Base-by-base conservation (phyloP, 352 stramenopile genomes). In the Phytophthora quininea region DNA sequence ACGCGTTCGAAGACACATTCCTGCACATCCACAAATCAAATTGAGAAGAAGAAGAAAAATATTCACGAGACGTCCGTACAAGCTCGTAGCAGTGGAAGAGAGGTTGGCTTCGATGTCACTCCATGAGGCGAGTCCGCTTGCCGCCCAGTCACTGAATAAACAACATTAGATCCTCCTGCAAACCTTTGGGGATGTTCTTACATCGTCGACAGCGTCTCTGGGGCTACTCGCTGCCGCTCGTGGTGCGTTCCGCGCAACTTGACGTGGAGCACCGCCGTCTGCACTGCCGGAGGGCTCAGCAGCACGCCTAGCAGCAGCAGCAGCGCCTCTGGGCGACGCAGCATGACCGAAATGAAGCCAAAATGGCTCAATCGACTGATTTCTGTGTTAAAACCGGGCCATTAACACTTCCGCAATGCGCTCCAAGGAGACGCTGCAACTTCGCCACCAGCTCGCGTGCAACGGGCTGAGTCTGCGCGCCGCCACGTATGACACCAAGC, bases 401-500 rank as follows among this genome's bases (percentile, higher is more conserved):
- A 24, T 24, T 24, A 24, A 24, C 19, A 24, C 19, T 24, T 24
- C 19, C 19, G 0, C 19, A 24, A 80, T 77, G 68, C 50, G 33
- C 14, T 43, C 50, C 51, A 82, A 73, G 50, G 70, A 84, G 67
- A 93, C 86, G 66, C 74, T 95, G 46, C 82, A 95, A 58, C 71
- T 93, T 42, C 82, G 87, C 8, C 87, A 95, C 54, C 85, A 93
- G 67, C 74, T 95, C 32, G 71, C 69, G 6, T 84, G 82, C 54
- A 79, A 69, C n/a, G 79, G 78, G 35, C 68, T 91, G 54, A 70
- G 66, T 19, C 76, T 93, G 43, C 73, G 74, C n/a, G 75, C 74
- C 0, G 73, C 79, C 1, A 58, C 82, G 14, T 95, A 95, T 69
- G 87, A 95, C 62, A 77, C 73, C 12, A 55, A 53, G 1, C 80